A percentile compares a stretch with the other conserved stretches of the same genome.
Conservation (phyloP, 768 basidiomycete genomes). For the Serendipita sp. region DNA sequence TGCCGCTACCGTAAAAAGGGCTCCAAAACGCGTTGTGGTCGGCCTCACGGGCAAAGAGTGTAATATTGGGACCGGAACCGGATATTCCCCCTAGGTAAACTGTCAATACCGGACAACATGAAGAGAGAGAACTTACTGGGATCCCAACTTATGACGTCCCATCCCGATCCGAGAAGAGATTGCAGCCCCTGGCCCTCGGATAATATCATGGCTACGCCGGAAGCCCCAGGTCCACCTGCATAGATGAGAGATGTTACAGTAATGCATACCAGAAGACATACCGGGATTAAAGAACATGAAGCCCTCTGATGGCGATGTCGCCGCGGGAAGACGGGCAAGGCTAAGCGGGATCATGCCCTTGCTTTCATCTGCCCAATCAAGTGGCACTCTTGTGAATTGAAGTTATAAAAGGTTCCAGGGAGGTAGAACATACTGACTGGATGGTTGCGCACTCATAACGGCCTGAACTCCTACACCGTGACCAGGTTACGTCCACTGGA, state of each 20-base stretch:
- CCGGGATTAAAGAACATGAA: conserved; percentile 2
- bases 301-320: background rate
- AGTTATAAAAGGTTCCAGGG: too few relatives aligned
- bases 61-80: background rate
- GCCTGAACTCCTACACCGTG: too few relatives aligned
- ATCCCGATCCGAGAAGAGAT: background rate
- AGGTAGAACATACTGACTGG: too few relatives aligned
- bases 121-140: background rate
- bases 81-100: background rate
- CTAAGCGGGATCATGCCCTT: background rate
- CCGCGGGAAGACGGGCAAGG: background rate
- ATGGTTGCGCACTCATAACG: too few relatives aligned
- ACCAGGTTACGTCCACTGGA: too few relatives aligned
- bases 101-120: too few relatives aligned
- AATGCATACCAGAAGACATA: background rate
- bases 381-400: background rate
- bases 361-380: background rate
- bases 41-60: background rate
- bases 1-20: background rate
- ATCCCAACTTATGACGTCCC: background rate
- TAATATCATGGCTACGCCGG: background rate
- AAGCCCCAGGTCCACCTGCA: background rate
- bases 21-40: background rate
- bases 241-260: background rate
- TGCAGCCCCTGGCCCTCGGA: background rate